Base-by-base conservation (phyloP, 148 eudicot genomes). In the Nepenthes mirabilis region DNA sequence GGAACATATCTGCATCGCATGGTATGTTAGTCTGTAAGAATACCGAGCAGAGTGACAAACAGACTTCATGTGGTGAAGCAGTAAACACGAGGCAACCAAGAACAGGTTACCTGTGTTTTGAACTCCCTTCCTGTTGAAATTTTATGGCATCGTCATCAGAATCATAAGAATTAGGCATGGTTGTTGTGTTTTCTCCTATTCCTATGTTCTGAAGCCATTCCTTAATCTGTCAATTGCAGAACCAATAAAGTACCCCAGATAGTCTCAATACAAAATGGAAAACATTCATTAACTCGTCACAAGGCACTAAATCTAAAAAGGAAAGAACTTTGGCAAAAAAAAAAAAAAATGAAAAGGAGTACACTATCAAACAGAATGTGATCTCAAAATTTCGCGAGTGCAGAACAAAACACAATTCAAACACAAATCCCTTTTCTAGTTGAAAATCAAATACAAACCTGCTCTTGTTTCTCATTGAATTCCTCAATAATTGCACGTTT, bases 401-500 rank as follows among this genome's bases (percentile, higher is more conserved):
- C 6, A 11, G 14, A 11, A 34, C 7, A 12, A 23, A 4, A 14
- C 10, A 10, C 32, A 10, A 40, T 47, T 14, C 3, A 14, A 47
- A 35, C 9, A 11, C 2, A 33, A 3, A 45, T 9, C 11, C 9
- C 34, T 11, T 60, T 13, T 11, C 33, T 36, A 61, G 36, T 23
- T 34, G 32, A 64, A 64, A 43, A 23, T 35, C 6, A 57, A 63
- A 67, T 33, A 34, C 57, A 47, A 61, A 88, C 97, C 93, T 91
- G 96, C 74, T 80, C 97, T 73, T 91, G 97, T 70, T 83, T 91
- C 79, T 83, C 97, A 23, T 87, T 88, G 61, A 91, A 78, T 56
- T 88, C 96, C 74, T 88, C 94, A 71, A 82, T 72, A 59, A 91
- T 60, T 62, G 86, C 86, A 58, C 94, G 88, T 54, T 82, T 91